These are phyloP conservation scores for Omphalotus olearius DNA, from an alignment of 1,284 basidiomycete species.

Conservation along the genomic window DNA sequence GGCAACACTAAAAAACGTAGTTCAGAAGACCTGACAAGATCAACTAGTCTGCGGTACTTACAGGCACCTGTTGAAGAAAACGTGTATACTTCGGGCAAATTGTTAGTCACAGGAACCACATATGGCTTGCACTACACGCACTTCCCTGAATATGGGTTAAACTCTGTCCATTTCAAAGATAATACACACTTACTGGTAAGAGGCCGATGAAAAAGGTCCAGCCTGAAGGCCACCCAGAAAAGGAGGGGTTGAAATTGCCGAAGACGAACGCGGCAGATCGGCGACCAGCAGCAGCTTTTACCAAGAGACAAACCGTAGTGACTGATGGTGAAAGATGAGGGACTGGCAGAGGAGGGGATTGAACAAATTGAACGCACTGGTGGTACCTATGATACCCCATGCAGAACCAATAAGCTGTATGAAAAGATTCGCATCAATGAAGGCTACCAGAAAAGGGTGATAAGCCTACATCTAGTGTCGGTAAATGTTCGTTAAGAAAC, in stretches of 20 bases:
- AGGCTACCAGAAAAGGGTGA: not conserved
- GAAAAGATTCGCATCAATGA: not conserved
- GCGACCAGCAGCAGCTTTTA: slow-evolving; percentile 42
- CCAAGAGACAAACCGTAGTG: slow-evolving; percentile 40
- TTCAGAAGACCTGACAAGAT: not conserved
- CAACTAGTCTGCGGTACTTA: not conserved
- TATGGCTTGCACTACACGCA: slow-evolving; percentile 3
- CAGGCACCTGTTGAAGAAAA: not conserved
- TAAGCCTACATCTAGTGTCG: slow-evolving; percentile 40
- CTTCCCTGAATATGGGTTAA: slow-evolving; percentile 20
- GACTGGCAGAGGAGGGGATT: too few relatives aligned
- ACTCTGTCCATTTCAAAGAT: slow-evolving; percentile 19
- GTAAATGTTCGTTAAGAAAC: slow-evolving; percentile 42
- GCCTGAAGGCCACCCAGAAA: slow-evolving; percentile 49
- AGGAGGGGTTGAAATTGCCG: slow-evolving; percentile 42
- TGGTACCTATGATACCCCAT: slow-evolving; percentile 48
- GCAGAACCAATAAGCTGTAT: slow-evolving; percentile 41
- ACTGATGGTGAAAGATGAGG: slow-evolving; percentile 25
- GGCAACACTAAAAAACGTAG: not conserved
- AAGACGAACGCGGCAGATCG: slow-evolving; percentile 41
- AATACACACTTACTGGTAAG: slow-evolving; percentile 36
- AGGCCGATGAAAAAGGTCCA: slow-evolving; percentile 56
- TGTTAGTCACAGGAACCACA: not conserved
- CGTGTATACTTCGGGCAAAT: not conserved
- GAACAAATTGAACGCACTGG: slow-evolving; percentile 28